Evolutionary conservation across 305 asterid genomes (phyloP).

Genomic region (Fraxinus angustifolia): DNA sequence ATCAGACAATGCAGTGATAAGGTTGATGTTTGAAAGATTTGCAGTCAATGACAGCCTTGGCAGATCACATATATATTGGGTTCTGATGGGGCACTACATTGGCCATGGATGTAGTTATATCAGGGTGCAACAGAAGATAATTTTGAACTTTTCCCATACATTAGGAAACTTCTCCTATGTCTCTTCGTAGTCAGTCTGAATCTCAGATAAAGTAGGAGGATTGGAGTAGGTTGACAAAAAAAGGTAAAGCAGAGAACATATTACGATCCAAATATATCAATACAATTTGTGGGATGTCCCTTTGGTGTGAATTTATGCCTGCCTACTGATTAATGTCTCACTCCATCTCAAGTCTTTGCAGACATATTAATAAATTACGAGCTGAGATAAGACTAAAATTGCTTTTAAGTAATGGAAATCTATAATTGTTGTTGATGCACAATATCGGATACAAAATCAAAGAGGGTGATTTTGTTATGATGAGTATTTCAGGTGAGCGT

Average conservation of each 20-base stretch:
- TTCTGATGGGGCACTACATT: neutral
- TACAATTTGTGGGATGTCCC: neutral
- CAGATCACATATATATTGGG: neutral
- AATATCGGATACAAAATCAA: neutral
- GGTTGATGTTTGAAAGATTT: neutral
- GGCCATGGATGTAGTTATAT: neutral
- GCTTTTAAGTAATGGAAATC: neutral
- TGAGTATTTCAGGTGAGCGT: neutral
- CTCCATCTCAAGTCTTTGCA: neutral
- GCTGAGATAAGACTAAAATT: neutral
- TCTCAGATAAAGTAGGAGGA: neutral
- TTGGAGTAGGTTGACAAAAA: neutral
- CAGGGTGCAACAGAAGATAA: neutral
- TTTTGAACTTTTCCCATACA: neutral
- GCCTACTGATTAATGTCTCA: neutral
- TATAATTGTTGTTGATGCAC: neutral
- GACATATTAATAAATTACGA: neutral
- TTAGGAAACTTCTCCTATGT: neutral
- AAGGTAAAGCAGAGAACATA: neutral
- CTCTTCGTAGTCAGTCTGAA: neutral
- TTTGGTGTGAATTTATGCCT: neutral
- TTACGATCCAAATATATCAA: neutral
- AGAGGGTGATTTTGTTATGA: neutral
- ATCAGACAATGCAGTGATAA: neutral
- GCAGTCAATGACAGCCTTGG: neutral